phyloP scores from a whole-genome alignment of 2,329 filamentous ascomycete species.

The Leptosphaerulina australis region DNA sequence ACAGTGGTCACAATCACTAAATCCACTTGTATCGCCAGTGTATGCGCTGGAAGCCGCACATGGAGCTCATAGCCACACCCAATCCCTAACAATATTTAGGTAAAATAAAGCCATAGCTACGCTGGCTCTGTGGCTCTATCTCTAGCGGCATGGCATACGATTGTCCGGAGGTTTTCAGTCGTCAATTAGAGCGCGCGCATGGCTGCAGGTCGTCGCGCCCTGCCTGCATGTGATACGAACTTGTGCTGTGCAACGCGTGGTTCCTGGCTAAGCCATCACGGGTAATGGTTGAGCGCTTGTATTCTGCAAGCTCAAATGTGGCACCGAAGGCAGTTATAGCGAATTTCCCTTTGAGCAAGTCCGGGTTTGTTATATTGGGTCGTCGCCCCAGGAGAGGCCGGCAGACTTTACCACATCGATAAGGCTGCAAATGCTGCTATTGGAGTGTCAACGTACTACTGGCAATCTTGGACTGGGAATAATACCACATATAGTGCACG shows the following conservation, averaged over 20 bases:
- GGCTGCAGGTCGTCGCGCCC: constrained; percentile 12
- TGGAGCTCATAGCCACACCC: not conserved
- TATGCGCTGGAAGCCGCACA: not conserved
- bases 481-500: not conserved
- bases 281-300: constrained; percentile 11
- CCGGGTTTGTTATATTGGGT: constrained; percentile 8
- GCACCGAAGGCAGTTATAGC: not conserved
- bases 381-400: constrained; percentile 10
- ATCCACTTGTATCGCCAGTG: not conserved
- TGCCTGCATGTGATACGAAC: constrained; percentile 7
- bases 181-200: constrained; percentile 8
- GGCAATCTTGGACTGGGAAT: not conserved
- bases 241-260: constrained; percentile 21
- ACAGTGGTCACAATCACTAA: constrained; percentile 3
- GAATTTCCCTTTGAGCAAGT: not conserved
- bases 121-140: not conserved
- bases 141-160: constrained; percentile 6
- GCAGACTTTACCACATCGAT: constrained; percentile 2
- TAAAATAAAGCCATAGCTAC: not conserved
- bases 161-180: constrained; percentile 5
- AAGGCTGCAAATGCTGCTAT: not conserved
- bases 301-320: constrained; percentile 16
- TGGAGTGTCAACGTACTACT: constrained; percentile 7
- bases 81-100: not conserved
- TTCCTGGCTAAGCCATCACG: constrained; percentile 10